Conservation (phyloP, 768 basidiomycete species). For the Mycena kentingensis region DNA sequence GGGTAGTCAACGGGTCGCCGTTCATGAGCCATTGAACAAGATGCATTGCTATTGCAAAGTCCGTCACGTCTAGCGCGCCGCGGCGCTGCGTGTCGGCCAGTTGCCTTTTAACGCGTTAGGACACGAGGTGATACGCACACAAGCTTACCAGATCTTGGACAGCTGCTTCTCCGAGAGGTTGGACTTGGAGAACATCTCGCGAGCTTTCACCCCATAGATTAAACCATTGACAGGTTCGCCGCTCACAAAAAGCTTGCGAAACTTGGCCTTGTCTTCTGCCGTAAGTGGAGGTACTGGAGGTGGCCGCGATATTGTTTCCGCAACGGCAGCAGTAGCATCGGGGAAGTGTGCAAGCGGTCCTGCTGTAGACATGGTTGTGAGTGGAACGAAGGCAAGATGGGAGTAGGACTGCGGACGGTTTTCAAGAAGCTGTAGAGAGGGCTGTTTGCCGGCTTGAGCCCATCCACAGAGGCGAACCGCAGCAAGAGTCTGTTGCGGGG, state of each 20-base stretch:
- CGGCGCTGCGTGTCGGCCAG: constrained; percentile 56
- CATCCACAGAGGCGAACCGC: constrained; percentile 58
- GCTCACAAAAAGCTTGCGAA: constrained; percentile 48
- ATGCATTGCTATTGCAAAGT: constrained; percentile 63
- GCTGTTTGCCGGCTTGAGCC: constrained; percentile 45
- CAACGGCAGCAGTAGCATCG: constrained; percentile 28
- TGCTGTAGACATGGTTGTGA: constrained; percentile 31
- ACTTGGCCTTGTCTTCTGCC: constrained; percentile 51
- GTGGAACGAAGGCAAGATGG: background rate
- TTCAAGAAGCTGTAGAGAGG: constrained; percentile 37
- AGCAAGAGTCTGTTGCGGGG: constrained; percentile 48
- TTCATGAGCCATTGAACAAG: constrained; percentile 58
- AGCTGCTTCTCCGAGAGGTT: constrained; percentile 49
- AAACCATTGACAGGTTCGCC: constrained; percentile 45
- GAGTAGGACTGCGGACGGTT: constrained; percentile 37
- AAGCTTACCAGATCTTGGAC: constrained; percentile 49
- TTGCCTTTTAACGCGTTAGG: constrained; percentile 36
- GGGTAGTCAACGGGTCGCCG: constrained; percentile 31
- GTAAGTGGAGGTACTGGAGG: no score
- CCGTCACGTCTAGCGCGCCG: constrained; percentile 53
- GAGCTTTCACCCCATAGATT: constrained; percentile 46
- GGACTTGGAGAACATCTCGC: constrained; percentile 56
- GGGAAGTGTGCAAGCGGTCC: constrained; percentile 45
- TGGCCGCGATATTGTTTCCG: no score
- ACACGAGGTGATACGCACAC: background rate